A percentile compares a stretch with the other conserved stretches of the same genome.
Evolutionary conservation across 2,329 filamentous ascomycete genomes (phyloP).

Genomic region (Ophiostoma perfectum): DNA sequence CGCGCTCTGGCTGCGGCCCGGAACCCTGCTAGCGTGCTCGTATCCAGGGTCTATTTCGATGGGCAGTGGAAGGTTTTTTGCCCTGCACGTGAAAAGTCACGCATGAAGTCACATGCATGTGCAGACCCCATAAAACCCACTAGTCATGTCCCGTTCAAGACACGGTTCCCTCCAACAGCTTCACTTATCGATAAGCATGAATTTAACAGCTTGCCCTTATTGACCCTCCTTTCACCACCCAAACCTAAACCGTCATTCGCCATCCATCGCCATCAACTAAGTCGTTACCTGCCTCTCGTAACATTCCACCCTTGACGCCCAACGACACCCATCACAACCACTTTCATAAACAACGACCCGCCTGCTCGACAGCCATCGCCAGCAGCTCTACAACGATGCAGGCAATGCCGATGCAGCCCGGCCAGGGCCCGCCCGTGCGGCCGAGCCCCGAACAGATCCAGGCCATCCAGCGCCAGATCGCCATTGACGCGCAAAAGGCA

Average conservation of each 20-base stretch:
- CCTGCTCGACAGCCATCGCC: not conserved
- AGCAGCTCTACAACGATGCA: not conserved
- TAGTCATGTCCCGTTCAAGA: constrained; percentile 11
- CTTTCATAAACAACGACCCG: not conserved
- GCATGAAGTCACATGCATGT: not conserved
- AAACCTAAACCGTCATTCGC: not conserved
- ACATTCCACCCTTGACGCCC: not conserved
- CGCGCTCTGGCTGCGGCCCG: constrained; percentile 2
- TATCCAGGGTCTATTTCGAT: not conserved
- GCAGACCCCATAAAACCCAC: not conserved
- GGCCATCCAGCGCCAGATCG: constrained; percentile 75
- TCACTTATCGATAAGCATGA: constrained; percentile 17
- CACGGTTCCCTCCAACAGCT: constrained; percentile 17
- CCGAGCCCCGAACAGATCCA: constrained; percentile 81
- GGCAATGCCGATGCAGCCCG: constrained; percentile 13
- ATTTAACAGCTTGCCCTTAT: constrained; percentile 24
- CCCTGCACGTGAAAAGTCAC: not conserved
- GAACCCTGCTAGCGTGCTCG: constrained; percentile 3
- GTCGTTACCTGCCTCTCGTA: not conserved
- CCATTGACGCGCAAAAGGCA: constrained; percentile 73
- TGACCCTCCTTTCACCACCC: not conserved
- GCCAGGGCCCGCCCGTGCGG: constrained; percentile 20
- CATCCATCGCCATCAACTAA: not conserved
- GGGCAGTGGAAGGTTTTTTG: not conserved
- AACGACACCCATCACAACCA: not conserved